Conservation (phyloP, 495 filamentous ascomycete genomes). For the Annulohypoxylon maeteangense region DNA sequence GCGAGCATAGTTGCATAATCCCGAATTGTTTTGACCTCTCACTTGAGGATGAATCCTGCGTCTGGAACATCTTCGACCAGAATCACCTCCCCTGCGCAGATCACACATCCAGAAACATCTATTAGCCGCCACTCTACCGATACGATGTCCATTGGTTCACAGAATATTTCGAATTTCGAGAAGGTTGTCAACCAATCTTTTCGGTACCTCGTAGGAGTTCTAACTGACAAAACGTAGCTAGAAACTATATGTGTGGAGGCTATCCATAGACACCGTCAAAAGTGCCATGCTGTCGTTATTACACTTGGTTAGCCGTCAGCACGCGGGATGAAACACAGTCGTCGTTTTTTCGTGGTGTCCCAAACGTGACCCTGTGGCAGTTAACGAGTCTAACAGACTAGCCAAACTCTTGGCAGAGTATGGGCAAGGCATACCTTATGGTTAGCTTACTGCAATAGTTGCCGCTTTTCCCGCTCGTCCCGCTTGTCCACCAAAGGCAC, state of each 20-base stretch:
- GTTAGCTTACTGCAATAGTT: slow-evolving; percentile 23
- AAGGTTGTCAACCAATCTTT: slow-evolving; percentile 25
- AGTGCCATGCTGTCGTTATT: slow-evolving; percentile 14
- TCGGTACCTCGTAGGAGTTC: slow-evolving; percentile 18
- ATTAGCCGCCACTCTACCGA: slow-evolving; percentile 34
- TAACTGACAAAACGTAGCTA: slow-evolving; percentile 25
- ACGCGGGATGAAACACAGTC: slow-evolving; percentile 53
- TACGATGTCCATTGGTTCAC: slow-evolving; percentile 28
- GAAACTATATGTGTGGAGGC: slow-evolving; percentile 20
- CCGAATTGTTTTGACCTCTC: slow-evolving; percentile 40
- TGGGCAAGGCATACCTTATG: slow-evolving; percentile 25
- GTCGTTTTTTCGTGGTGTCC: slow-evolving; percentile 46
- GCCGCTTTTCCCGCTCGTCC: slow-evolving; percentile 33
- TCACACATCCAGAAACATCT: slow-evolving; percentile 45
- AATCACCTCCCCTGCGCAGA: slow-evolving; percentile 32
- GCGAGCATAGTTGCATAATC: slow-evolving; percentile 40
- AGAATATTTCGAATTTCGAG: slow-evolving; percentile 28
- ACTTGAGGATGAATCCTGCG: slow-evolving; percentile 39
- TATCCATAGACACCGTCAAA: slow-evolving; percentile 7
- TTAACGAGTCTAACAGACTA: slow-evolving; percentile 19
- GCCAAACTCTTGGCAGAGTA: slow-evolving; percentile 19
- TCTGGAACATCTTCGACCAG: slow-evolving; percentile 43
- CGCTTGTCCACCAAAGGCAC: slow-evolving; percentile 20
- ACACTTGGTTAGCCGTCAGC: slow-evolving; percentile 35
- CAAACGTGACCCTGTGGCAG: slow-evolving; percentile 49